Base-by-base conservation (phyloP, 1,139 yeast species). In the Trichomonascaceae sp. region DNA sequence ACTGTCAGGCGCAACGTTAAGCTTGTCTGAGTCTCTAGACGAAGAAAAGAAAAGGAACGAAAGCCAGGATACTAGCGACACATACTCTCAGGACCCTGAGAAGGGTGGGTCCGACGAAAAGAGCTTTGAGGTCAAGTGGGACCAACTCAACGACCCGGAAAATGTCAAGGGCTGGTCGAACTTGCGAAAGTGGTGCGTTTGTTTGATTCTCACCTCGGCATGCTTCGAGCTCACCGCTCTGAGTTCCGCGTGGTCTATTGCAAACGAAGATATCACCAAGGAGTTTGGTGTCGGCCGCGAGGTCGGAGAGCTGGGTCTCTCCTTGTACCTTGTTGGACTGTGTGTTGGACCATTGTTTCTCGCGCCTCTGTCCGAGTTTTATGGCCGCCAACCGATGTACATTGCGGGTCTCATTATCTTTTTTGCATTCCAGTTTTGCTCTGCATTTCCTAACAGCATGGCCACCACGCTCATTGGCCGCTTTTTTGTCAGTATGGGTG, bases 331-430 rank as follows among this genome's bases (percentile, higher is more conserved):
- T 25, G 60, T 75, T 41, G 87, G 87, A 0, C 62, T 78, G 46
- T 74, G 76, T 13, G 57, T 69, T 11, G 89, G 87, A 3, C 87
- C 89, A 0, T 55, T 78, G 37, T 57, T 79, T 31, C 62, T 80
- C 59, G 77, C 84, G 14, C 92, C 93, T 1, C 56, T 79, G 27
- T 74, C 84, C 5, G 93, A 80, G 51, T 71, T 74, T 42, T 71
- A 73, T 39, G 93, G 92, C 13, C 61, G 92, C 37, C 67, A 74
- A 42, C 63, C 72, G 1, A 76, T 80, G 1, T 80, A 74, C 50
- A 53, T 76, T 26, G 59, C 68, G 35, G 74, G 84, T 0, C 62
- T 75, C 36, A 59, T 67, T 2, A 52, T 76, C 13, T 74, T 76
- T 43, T 64, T 69, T 16, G 61, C 70, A 3, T 76, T 77, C 57